Evolutionary conservation across 352 stramenopile species (phyloP), one percentile per base, ranked within the genome.

Genomic region (Phytopythium aichiense): DNA sequence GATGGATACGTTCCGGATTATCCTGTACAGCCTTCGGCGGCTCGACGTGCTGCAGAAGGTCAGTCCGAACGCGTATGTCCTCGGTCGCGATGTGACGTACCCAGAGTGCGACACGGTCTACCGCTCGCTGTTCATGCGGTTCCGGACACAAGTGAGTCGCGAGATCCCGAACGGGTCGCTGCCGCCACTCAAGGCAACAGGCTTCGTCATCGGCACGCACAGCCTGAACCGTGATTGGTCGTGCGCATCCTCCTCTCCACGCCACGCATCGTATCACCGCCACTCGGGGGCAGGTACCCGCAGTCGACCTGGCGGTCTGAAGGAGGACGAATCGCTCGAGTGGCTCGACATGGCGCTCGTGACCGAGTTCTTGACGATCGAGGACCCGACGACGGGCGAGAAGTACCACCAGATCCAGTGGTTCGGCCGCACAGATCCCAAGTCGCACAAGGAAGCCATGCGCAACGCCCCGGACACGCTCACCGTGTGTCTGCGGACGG

Each of bases 391-490:
- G 20, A 78, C 64, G 48, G 64, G 71, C 13, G 45, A 68, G 45
- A 65, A 68, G 54, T 72, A 68, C 23, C 73, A 76, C 48, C 67
- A 79, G 56, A 53, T 81, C 20, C 72, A 73, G 35, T 84, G 72
- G 72, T 79, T 71, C 4, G 75, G 75, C 50, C 72, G 66, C 31
- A 84, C 75, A 1, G 67, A 84, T 59, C 81, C 79, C 71, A 72
- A 71, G 23, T 72, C 65, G 56, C 65, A 77, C 48, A 60, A 66
- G 48, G 67, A 81, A n/a, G 75, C 75, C 13, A 69, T 74, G n/a
- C 72, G 73, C 12, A 84, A 75, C 61, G 71, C 75, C 2, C 70
- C 58, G 4, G 75, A 84, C 42, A 77, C 71, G 25, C 46, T 84
- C 49, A 65, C 77, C 25, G 68, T 64, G 1, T 67, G 79, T 61